Evolutionary conservation across 495 filamentous ascomycete species (phyloP), one percentile per base, ranked within the genome.

Genomic region (Aspergillus coremiiformis): DNA sequence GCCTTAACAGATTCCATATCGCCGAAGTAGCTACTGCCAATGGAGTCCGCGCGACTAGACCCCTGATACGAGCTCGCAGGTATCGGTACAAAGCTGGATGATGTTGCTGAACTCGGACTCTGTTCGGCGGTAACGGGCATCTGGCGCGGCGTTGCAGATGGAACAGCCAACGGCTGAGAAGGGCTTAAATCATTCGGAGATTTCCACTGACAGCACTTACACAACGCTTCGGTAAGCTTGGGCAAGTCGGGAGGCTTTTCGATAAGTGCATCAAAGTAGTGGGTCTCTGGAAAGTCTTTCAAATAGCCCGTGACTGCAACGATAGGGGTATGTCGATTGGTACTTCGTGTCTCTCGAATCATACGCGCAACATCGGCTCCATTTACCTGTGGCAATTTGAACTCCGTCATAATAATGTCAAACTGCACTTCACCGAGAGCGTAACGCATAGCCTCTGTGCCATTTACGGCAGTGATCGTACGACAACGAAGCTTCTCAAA

Each of bases 321-420:
- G 57, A 98, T 93, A 2, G 93, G 93, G 0, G 93, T 98, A 59
- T 89, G 82, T n/a, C 85, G 82, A 62, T 98, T 98, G 19, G 86
- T 79, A 66, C 95, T 95, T 67, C 92, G 89, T 5, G 89, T 95
- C 56, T 95, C 90, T 23, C 93, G 84, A 50, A 98, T 87, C 93
- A 98, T 97, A 21, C 93, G 85, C 23, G 93, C 91, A 46, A 97
- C 87, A 66, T 98, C 93, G 4, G 87, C 85, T 12, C 93, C 93
- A 61, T 90, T 96, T 47, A 96, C 87, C 55, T 92, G 88, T 1
- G 94, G 94, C 47, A 98, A 76, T 66, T 89, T 93, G 73, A 85
- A 95, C 66, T 98, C 93, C 65, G 95, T 95, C 76, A 98, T 87
- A 62, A 98, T 96, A 59, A 98, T 92, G 68, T 98, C 93, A 48